Conservation (phyloP, 352 stramenopile species). For the Stramenopiles sp. region DNA sequence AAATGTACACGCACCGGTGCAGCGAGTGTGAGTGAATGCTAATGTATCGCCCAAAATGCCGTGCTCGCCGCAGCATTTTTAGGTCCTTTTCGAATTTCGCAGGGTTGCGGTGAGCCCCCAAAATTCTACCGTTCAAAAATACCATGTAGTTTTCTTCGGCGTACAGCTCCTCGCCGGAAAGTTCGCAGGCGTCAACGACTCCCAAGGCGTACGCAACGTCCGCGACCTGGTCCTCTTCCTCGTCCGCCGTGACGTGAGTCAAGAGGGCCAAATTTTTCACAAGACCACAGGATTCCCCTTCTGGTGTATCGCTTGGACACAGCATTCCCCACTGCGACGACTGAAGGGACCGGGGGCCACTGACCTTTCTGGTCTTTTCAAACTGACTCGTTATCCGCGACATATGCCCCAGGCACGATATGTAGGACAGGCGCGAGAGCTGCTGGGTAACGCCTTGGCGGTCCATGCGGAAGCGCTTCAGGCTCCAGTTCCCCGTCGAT, state of each 20-base stretch:
- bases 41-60: not conserved
- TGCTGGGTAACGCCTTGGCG: conserved; percentile 89
- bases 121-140: conserved; percentile 94
- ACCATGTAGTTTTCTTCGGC: conserved; percentile 75
- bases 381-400: conserved; percentile 96
- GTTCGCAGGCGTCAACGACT: conserved; percentile 80
- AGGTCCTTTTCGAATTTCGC: conserved; percentile 34
- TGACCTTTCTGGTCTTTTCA: conserved; percentile 97
- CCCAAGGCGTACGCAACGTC: conserved; percentile 86
- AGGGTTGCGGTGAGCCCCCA: conserved; percentile 80
- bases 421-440: conserved; percentile 89
- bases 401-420: conserved; percentile 97
- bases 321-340: conserved; percentile 98
- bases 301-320: conserved; percentile 24
- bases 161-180: conserved; percentile 74
- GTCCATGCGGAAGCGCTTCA: conserved; percentile 99
- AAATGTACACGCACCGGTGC: conserved; percentile 90
- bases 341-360: conserved; percentile 85
- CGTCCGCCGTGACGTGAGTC: conserved; percentile 84
- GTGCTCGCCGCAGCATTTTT: not conserved
- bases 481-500: conserved; percentile 89
- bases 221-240: conserved; percentile 67
- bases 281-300: conserved; percentile 86
- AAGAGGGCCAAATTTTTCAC: conserved; percentile 97
- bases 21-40: conserved; percentile 79